Conservation (phyloP, 179 eudicot species). For the Nepenthes alata region DNA sequence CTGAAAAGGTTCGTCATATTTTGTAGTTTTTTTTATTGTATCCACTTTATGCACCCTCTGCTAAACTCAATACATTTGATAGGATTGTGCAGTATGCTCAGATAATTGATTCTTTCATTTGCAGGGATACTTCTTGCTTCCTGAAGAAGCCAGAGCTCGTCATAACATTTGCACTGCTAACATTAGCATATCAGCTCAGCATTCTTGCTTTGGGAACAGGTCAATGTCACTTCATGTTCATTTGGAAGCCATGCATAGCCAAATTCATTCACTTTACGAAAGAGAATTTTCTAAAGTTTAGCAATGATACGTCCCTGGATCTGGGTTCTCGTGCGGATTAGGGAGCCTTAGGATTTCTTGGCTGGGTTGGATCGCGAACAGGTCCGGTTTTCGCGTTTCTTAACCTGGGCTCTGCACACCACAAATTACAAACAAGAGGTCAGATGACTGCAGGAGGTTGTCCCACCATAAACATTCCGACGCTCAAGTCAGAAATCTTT, state of each 20-base stretch:
- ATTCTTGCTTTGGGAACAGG: constrained; percentile 96
- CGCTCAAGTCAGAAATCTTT: too few relatives aligned
- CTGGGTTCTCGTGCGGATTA: too few relatives aligned
- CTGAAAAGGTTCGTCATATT: constrained; percentile 50
- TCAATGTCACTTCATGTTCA: constrained; percentile 7
- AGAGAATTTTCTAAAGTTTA: neutral
- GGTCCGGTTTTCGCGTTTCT: too few relatives aligned
- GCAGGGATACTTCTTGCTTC: constrained; percentile 83
- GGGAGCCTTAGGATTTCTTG: too few relatives aligned
- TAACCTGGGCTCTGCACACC: too few relatives aligned
- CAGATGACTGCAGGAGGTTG: too few relatives aligned
- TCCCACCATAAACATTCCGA: too few relatives aligned
- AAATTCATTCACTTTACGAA: neutral
- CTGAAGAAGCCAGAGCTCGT: constrained; percentile 73
- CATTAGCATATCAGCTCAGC: constrained; percentile 85
- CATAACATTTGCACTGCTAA: constrained; percentile 65
- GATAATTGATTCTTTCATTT: constrained; percentile 7
- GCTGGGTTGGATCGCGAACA: too few relatives aligned
- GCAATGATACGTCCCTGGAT: too few relatives aligned
- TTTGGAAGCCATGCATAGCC: too few relatives aligned
- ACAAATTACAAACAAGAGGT: too few relatives aligned
- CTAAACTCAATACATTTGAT: neutral
- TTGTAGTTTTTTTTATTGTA: neutral
- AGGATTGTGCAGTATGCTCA: constrained; percentile 9
- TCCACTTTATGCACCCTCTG: neutral